Evolutionary conservation across 2,329 filamentous ascomycete species (phyloP).

Genomic region (Anisogramma anomala): DNA sequence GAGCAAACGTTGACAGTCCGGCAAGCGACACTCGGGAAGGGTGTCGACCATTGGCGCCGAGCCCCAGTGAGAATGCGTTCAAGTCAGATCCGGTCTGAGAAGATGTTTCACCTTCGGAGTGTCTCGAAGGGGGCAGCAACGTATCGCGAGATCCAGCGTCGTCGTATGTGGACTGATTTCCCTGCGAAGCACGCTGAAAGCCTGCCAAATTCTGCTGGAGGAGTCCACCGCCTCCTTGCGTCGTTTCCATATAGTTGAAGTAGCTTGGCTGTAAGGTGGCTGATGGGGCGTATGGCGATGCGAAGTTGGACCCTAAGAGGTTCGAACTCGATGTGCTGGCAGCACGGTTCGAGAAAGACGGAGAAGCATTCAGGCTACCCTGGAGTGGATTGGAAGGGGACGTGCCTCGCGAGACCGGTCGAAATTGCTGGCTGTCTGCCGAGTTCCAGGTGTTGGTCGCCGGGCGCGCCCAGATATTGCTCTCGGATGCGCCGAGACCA

Average conservation of each 20-base stretch:
- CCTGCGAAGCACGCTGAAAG: slow-evolving; percentile 4
- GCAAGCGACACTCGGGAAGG: slow-evolving; percentile 10
- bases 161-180: slow-evolving; percentile 3
- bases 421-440: slow-evolving; percentile 8
- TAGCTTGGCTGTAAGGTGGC: neutral
- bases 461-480: slow-evolving; percentile 8
- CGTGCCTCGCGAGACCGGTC: slow-evolving; percentile 10
- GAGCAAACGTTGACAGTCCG: slow-evolving; percentile 4
- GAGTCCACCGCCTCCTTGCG: neutral
- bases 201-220: slow-evolving; percentile 6
- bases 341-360: slow-evolving; percentile 8
- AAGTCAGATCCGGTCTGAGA: slow-evolving; percentile 4
- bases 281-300: slow-evolving; percentile 1
- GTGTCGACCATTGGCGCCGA: slow-evolving; percentile 8
- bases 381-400: slow-evolving; percentile 9
- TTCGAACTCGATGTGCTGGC: slow-evolving; percentile 1
- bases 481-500: slow-evolving; percentile 6
- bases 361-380: slow-evolving; percentile 10
- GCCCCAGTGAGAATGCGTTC: neutral
- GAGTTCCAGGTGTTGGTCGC: slow-evolving; percentile 9
- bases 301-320: slow-evolving; percentile 3
- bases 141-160: slow-evolving; percentile 5
- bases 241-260: neutral
- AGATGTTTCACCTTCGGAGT: slow-evolving; percentile 8
- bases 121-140: slow-evolving; percentile 5